Percentiles rank a stretch among this genome's conserved stretches.
Conservation (phyloP, 1,139 yeast species). For the Candida sanyaensis region DNA sequence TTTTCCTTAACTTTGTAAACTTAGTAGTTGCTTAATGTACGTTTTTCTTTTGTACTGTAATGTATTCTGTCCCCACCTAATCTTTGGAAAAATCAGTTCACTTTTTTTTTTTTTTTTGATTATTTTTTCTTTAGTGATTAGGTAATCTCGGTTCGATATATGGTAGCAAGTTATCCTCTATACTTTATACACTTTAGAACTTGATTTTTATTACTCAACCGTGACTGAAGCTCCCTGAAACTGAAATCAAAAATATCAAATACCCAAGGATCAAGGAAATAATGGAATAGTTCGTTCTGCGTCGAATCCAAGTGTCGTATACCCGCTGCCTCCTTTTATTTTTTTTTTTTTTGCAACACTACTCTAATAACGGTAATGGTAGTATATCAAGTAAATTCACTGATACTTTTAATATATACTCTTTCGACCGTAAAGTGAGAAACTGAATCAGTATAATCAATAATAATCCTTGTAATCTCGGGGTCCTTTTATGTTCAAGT, state of each 20-base stretch:
- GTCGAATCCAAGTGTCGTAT: too few relatives aligned
- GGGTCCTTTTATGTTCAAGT: too few relatives aligned
- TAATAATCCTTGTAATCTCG: too few relatives aligned
- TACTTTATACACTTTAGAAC: neutral
- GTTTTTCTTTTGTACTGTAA: neutral
- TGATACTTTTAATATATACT: neutral
- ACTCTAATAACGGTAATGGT: neutral
- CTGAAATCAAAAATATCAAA: too few relatives aligned
- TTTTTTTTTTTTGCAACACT: conserved; percentile 1
- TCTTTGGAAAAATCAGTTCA: neutral
- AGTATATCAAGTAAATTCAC: too few relatives aligned
- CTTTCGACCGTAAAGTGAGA: too few relatives aligned
- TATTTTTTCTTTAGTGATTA: neutral
- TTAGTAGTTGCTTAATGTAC: neutral
- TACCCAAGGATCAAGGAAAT: too few relatives aligned
- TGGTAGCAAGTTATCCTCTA: neutral
- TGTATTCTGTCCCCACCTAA: neutral
- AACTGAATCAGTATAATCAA: too few relatives aligned
- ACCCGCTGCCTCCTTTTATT: neutral
- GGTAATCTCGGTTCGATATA: neutral
- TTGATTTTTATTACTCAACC: neutral
- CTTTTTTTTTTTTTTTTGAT: neutral
- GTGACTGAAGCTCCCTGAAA: too few relatives aligned
- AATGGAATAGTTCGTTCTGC: too few relatives aligned
- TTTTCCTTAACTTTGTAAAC: neutral